phyloP scores from a whole-genome alignment of 1,284 basidiomycete species.

The Limonomyces culmigenus region DNA sequence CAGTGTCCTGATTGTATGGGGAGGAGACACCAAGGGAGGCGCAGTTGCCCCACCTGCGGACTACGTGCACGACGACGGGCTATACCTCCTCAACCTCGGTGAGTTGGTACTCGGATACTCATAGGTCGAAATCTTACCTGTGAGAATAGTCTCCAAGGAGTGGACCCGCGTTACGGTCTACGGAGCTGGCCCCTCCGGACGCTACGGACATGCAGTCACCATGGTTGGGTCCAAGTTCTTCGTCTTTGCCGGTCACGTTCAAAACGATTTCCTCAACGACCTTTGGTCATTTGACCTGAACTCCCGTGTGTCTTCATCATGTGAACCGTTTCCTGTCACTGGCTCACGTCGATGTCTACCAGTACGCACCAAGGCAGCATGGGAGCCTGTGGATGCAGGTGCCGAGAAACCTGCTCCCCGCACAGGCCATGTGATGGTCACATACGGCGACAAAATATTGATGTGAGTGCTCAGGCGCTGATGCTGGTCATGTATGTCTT shows the following conservation, averaged over 20 bases:
- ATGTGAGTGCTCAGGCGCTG: conserved; percentile 33
- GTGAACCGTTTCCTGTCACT: conserved; percentile 3
- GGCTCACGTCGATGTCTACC: conserved; percentile 4
- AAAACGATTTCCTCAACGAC: conserved; percentile 80
- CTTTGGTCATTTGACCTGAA: conserved; percentile 90
- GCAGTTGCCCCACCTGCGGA: conserved; percentile 46
- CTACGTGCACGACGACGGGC: conserved; percentile 69
- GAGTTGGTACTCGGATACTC: conserved; percentile 14
- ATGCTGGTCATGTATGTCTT: conserved; percentile 1
- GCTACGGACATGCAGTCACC: conserved; percentile 84
- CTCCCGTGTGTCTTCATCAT: conserved; percentile 43
- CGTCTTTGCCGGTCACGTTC: conserved; percentile 85
- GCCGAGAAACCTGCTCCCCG: conserved; percentile 57
- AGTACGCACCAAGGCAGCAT: conserved; percentile 61
- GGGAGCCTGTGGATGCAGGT: conserved; percentile 64
- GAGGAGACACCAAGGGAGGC: conserved; percentile 74
- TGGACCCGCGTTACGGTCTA: conserved; percentile 72
- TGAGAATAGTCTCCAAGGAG: conserved; percentile 48
- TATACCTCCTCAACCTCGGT: conserved; percentile 88
- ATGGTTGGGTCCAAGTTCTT: conserved; percentile 78
- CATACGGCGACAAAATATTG: conserved; percentile 73
- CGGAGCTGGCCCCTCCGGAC: conserved; percentile 56
- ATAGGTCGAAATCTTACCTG: not conserved
- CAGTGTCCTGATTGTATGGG: conserved; percentile 88
- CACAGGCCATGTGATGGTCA: conserved; percentile 87